Conservation (phyloP, 108 stramenopile genomes). For the Craspedostauros australis region DNA sequence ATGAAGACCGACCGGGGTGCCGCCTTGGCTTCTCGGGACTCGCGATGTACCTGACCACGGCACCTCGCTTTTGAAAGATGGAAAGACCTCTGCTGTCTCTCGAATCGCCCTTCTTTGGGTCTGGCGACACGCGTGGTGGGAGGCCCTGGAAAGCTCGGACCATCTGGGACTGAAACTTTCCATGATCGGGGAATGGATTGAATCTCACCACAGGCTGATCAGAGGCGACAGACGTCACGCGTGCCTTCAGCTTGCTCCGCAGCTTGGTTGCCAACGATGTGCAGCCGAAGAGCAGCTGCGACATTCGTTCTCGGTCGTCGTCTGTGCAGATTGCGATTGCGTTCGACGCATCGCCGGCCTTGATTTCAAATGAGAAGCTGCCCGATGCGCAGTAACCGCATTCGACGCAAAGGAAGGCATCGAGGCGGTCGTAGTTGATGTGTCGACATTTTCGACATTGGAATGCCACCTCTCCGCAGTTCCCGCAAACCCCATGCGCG, state of each 20-base stretch:
- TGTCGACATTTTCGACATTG: conserved; percentile 93
- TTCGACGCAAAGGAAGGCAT: conserved; percentile 95
- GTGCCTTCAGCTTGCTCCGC: too few relatives aligned
- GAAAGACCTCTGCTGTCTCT: conserved; percentile 5
- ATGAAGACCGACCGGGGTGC: not conserved
- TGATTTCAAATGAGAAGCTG: conserved; percentile 60
- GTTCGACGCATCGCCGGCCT: conserved; percentile 67
- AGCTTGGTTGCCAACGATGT: too few relatives aligned
- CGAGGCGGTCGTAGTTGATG: conserved; percentile 91
- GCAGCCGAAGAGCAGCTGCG: conserved; percentile 23
- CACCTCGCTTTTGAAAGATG: conserved; percentile 30
- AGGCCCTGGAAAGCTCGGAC: conserved; percentile 52
- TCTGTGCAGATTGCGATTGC: conserved; percentile 69
- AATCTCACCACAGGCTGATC: too few relatives aligned
- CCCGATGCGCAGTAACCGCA: conserved; percentile 93
- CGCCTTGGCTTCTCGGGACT: conserved; percentile 7
- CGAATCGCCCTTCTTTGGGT: conserved; percentile 11
- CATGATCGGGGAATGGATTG: conserved; percentile 1
- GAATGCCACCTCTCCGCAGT: conserved; percentile 94
- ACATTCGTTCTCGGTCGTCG: conserved; percentile 31
- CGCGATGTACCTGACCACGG: conserved; percentile 28
- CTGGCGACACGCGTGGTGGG: conserved; percentile 27
- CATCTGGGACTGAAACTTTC: conserved; percentile 16
- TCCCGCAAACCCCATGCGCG: conserved; percentile 91
- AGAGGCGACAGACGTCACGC: not conserved